Base-by-base conservation (phyloP, 768 basidiomycete species). In the Suillus lakei region DNA sequence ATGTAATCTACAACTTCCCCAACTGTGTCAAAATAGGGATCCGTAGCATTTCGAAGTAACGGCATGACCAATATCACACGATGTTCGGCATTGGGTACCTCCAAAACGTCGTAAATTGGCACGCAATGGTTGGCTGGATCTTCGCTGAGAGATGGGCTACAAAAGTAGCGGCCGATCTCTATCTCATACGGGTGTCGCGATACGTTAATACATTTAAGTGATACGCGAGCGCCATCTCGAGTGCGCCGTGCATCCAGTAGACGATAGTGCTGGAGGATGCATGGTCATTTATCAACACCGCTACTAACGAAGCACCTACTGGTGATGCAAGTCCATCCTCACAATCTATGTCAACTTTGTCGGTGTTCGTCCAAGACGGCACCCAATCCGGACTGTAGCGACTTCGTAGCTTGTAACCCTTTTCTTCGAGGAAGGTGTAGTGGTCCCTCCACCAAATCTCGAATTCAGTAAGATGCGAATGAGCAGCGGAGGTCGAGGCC, bases 221-320 rank as follows among this genome's bases (percentile, higher is more conserved):
- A 55, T 10, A 82, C 76, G 4, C 43, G 65, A 13, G 62, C 62
- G 16, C 70, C 69, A 50, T 80, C 75, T 12, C 5, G 39, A 9
- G 66, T 46, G 4, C 77, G 68, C 2, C 65, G 62, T 1, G 79
- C 79, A 61, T 78, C 78, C 16, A 73, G 26, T 0, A 65, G 15
- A 48, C n/a, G n/a, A 64, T 2, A 12, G 10, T 39, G 36, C 56
- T 58, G 0, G 2, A 39, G 2, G 16, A 58, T 1, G 3, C n/a
- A 36, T 23, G 3, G 6, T 36, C 7, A n/a, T 28, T 18, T 0
- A 55, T 34, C 5, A 1, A 10, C 15, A 23, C 13, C 38, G 5
- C 0, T 32, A 36, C 15, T 21, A 34, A 0, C 5, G 15, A 53
- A 63, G 28, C 13, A 60, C 63, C 6, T 41, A 64, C 63, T 43